These are phyloP conservation scores for Scopulariopsis brevicaulis DNA, from an alignment of 2,329 filamentous ascomycete species.

Conservation along the genomic window DNA sequence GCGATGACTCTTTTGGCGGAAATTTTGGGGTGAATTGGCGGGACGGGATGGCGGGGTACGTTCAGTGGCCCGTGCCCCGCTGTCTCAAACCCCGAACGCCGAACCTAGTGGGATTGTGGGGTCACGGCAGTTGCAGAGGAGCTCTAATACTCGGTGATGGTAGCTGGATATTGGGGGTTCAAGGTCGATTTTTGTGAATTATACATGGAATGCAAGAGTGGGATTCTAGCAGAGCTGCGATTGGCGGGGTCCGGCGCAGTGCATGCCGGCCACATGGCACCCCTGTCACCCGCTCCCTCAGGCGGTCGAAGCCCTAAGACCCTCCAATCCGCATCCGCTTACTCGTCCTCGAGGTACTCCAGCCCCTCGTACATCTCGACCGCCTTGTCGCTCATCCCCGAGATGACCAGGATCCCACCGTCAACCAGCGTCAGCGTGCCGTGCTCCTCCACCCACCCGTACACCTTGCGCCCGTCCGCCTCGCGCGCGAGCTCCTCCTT, in stretches of 20 bases:
- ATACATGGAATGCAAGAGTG: too few species aligned
- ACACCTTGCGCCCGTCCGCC: slow-evolving; percentile 12
- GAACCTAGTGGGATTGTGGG: not conserved
- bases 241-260: not conserved
- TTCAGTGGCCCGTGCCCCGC: not conserved
- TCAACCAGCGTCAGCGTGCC: slow-evolving; percentile 11
- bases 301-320: not conserved
- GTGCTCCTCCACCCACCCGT: slow-evolving; percentile 11
- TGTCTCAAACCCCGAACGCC: not conserved
- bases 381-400: slow-evolving; percentile 10
- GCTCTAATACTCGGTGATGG: too few species aligned
- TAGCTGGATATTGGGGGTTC: too few species aligned
- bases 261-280: not conserved
- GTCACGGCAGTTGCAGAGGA: too few species aligned
- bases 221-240: not conserved
- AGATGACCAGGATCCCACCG: slow-evolving; percentile 12
- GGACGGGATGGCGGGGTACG: not conserved
- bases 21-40: not conserved
- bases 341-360: not conserved
- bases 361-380: slow-evolving; percentile 6
- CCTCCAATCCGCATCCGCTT: not conserved
- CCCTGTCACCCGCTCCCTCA: not conserved
- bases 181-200: too few species aligned
- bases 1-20: too few species aligned
- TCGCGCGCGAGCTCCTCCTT: slow-evolving; percentile 12